These are phyloP conservation scores for Termitomyces bulborhizus DNA, from an alignment of 768 basidiomycete species.

Conservation along the genomic window DNA sequence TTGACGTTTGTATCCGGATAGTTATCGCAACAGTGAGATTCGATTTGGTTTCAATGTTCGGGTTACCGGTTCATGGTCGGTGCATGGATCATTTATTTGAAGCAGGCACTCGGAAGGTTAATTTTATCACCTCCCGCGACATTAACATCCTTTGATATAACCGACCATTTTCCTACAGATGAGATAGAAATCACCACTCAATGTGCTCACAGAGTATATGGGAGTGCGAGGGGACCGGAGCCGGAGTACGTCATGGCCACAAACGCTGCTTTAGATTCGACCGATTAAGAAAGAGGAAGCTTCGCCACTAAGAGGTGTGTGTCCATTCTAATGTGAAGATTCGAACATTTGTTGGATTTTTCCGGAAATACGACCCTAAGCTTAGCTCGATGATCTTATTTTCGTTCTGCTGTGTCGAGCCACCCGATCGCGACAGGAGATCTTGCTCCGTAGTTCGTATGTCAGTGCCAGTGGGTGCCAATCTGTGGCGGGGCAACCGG, in stretches of 20 bases:
- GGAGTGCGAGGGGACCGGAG: neutral
- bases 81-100: neutral
- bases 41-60: neutral
- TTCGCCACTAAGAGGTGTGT: neutral
- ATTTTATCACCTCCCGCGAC: neutral
- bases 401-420: neutral
- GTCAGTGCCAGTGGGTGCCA: constrained; percentile 3
- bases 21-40: too few species aligned
- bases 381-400: neutral
- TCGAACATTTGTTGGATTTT: neutral
- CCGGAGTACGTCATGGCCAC: neutral
- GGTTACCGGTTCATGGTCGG: neutral
- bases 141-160: neutral
- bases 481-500: constrained; percentile 3
- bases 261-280: neutral
- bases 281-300: neutral
- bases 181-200: neutral
- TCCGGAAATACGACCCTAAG: neutral
- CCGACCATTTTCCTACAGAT: neutral
- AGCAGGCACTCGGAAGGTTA: neutral
- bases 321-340: neutral
- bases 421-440: neutral
- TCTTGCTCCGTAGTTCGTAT: neutral
- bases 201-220: neutral
- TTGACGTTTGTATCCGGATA: neutral